phyloP scores from a whole-genome alignment of 1,284 basidiomycete species.

The Fistulinella cinereoalba region DNA sequence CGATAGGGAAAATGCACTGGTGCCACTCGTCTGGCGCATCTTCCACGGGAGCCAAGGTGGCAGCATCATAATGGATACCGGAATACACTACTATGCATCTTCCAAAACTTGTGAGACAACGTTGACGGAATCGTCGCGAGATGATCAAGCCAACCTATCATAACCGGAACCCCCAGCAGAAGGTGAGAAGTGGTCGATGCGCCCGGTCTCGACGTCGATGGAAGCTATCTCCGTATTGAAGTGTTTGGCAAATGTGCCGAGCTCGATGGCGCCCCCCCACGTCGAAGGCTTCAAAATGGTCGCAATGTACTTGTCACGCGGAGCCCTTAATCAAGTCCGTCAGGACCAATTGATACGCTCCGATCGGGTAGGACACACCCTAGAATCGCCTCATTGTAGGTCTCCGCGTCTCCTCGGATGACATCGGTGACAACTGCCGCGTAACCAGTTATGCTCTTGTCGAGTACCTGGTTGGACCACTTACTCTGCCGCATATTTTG shows the following conservation, averaged over 20 bases:
- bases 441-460: conserved; percentile 1
- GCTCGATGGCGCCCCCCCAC: conserved; percentile 95
- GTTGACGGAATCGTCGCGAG: not conserved
- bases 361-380: conserved; percentile 50
- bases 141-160: conserved; percentile 30
- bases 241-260: conserved; percentile 77
- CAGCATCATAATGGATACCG: conserved; percentile 93
- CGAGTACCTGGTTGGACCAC: conserved; percentile 15
- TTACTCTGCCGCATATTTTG: conserved; percentile 63
- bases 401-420: conserved; percentile 67
- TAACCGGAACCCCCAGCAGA: conserved; percentile 30
- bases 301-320: conserved; percentile 72
- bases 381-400: conserved; percentile 80
- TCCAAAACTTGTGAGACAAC: conserved; percentile 20
- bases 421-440: conserved; percentile 74
- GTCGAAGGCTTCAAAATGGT: conserved; percentile 76
- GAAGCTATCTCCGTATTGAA: conserved; percentile 85
- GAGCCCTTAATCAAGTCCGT: conserved; percentile 45
- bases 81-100: conserved; percentile 81
- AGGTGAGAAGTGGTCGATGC: conserved; percentile 75
- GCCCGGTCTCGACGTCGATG: conserved; percentile 88
- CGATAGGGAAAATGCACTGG: conserved; percentile 77
- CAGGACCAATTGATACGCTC: conserved; percentile 14
- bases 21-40: conserved; percentile 83
- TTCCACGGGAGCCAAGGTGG: conserved; percentile 73